Conservation (phyloP, 2,329 filamentous ascomycete genomes). For the Tricladium varicosporioides region DNA sequence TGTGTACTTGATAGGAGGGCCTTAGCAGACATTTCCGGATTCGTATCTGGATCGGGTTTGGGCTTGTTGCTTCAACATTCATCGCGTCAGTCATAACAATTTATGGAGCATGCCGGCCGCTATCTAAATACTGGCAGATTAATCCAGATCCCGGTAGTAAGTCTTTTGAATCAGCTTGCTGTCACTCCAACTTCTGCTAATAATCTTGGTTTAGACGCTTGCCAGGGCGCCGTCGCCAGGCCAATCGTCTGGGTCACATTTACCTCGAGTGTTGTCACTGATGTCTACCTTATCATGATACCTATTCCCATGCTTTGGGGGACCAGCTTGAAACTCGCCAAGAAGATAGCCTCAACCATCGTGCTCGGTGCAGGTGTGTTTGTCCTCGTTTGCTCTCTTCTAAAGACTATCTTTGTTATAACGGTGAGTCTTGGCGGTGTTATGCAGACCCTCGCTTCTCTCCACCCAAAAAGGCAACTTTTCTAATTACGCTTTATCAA, state of each 20-base stretch:
- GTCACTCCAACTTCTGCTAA: constrained; percentile 10
- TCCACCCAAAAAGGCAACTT: not conserved
- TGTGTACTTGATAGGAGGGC: constrained; percentile 26
- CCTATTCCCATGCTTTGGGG: constrained; percentile 51
- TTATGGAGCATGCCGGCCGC: constrained; percentile 49
- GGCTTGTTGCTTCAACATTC: constrained; percentile 47
- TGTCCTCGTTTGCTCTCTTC: constrained; percentile 51
- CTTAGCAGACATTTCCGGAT: constrained; percentile 42
- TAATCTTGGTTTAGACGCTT: constrained; percentile 43
- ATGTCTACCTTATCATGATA: constrained; percentile 50
- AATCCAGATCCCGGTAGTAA: constrained; percentile 54
- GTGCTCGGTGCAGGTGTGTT: constrained; percentile 56
- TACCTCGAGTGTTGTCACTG: constrained; percentile 52
- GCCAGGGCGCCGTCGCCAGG: constrained; percentile 42
- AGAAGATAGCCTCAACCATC: constrained; percentile 51
- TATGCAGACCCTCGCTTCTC: not conserved
- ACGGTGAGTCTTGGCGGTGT: constrained; percentile 11
- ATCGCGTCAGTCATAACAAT: constrained; percentile 48
- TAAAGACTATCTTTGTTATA: constrained; percentile 52
- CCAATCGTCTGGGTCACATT: constrained; percentile 52
- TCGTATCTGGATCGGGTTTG: constrained; percentile 43
- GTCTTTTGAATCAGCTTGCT: constrained; percentile 23
- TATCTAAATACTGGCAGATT: constrained; percentile 58
- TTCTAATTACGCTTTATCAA: constrained; percentile 38
- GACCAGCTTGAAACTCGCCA: constrained; percentile 45